A percentile compares a stretch with the other conserved stretches of the same genome.
These are phyloP conservation scores for Gastrodia elata DNA, from an alignment of 106 monocot species.

Conservation along the genomic window DNA sequence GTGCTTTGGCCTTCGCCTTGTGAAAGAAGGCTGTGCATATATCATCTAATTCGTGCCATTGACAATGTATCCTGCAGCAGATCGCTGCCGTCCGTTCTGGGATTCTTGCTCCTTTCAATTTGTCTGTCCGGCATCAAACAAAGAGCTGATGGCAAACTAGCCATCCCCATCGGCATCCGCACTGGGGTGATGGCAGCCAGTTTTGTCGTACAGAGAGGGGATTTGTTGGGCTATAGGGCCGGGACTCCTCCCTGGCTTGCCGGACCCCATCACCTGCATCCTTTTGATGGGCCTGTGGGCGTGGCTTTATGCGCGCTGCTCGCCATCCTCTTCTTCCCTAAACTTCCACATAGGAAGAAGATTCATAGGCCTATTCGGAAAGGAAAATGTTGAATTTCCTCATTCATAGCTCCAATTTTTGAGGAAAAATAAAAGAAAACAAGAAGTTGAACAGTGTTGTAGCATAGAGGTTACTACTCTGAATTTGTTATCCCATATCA, in stretches of 20 bases:
- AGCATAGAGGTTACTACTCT: too few relatives aligned
- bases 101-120: conserved; percentile 57
- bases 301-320: conserved; percentile 33
- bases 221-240: conserved; percentile 36
- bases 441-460: too few relatives aligned
- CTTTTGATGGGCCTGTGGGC: conserved; percentile 79
- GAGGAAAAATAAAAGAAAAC: too few relatives aligned
- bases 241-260: conserved; percentile 48
- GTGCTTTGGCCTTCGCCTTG: too few relatives aligned
- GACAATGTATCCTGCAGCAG: conserved; percentile 46
- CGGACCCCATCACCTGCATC: conserved; percentile 51
- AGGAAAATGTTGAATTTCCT: too few relatives aligned
- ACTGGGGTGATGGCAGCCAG: conserved; percentile 57
- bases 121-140: conserved; percentile 74
- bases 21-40: too few relatives aligned
- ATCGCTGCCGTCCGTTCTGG: conserved; percentile 69
- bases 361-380: background rate
- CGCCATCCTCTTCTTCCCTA: conserved; percentile 44
- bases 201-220: conserved; percentile 38
- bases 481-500: too few relatives aligned
- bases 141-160: conserved; percentile 40
- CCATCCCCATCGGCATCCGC: conserved; percentile 55
- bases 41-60: too few relatives aligned
- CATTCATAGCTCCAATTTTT: too few relatives aligned
- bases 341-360: background rate